phyloP scores from a whole-genome alignment of 192 early-diverging fungal genomes.

The Gorgonomyces haynaldii region DNA sequence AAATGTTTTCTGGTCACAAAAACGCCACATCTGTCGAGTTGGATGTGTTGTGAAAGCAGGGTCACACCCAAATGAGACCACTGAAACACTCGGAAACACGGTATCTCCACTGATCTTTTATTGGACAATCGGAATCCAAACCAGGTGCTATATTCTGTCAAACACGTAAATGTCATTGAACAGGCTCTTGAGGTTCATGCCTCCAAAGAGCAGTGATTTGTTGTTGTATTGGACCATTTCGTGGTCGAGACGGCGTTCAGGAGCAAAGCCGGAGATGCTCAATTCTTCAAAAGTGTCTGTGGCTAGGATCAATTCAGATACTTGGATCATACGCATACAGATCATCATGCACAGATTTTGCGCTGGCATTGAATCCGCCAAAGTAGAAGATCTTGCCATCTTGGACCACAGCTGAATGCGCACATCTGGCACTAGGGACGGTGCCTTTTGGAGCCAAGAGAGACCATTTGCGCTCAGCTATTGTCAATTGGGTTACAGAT shows the following conservation, averaged over 20 bases:
- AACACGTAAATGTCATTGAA: too few relatives aligned
- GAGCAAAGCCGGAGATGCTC: too few relatives aligned
- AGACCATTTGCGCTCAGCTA: not conserved
- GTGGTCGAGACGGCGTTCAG: not conserved
- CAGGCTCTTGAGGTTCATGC: not conserved
- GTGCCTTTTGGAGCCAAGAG: not conserved
- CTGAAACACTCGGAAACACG: too few relatives aligned
- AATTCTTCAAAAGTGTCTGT: not conserved
- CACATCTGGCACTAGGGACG: not conserved
- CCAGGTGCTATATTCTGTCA: too few relatives aligned
- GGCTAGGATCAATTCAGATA: not conserved
- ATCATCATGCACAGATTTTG: not conserved
- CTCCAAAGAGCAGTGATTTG: not conserved
- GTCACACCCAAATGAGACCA: too few relatives aligned
- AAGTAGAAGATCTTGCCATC: not conserved
- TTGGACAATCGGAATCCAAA: too few relatives aligned
- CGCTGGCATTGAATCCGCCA: not conserved
- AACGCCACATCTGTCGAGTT: too few relatives aligned
- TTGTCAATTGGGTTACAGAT: slow-evolving; percentile 6
- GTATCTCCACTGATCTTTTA: too few relatives aligned
- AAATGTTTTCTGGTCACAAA: too few relatives aligned
- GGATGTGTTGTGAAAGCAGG: too few relatives aligned
- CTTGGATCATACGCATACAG: not conserved
- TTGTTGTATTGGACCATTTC: not conserved
- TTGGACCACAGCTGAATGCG: not conserved